Percentiles rank a stretch among this genome's conserved stretches.
Evolutionary conservation across 2,329 filamentous ascomycete genomes (phyloP).

Genomic region (Aspergillus clavatus): DNA sequence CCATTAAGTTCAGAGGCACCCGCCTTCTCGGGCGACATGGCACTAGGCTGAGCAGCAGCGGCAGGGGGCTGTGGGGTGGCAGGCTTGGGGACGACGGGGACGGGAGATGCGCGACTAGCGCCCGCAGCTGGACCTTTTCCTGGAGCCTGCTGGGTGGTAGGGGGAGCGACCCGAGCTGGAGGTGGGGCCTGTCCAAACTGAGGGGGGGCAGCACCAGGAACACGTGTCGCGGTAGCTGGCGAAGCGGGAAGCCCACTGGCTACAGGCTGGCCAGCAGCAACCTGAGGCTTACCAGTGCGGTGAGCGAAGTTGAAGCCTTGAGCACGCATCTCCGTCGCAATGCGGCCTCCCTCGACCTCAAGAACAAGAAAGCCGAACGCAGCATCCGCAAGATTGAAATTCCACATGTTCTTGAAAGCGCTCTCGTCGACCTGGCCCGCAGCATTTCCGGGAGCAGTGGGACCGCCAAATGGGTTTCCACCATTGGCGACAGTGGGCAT

Average conservation of each 20-base stretch:
- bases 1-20: slow-evolving; percentile 51
- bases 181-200: slow-evolving; percentile 41
- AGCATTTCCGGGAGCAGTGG: slow-evolving; percentile 62
- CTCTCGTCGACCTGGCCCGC: slow-evolving; percentile 95
- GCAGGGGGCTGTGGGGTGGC: slow-evolving; percentile 35
- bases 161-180: slow-evolving; percentile 21
- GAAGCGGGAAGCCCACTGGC: slow-evolving; percentile 26
- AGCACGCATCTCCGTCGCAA: slow-evolving; percentile 96
- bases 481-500: slow-evolving; percentile 95
- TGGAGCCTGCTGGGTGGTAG: slow-evolving; percentile 26
- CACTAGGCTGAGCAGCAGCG: slow-evolving; percentile 39
- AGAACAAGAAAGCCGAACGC: slow-evolving; percentile 94
- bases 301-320: slow-evolving; percentile 99
- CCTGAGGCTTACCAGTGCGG: slow-evolving; percentile 72
- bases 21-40: slow-evolving; percentile 46
- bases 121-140: slow-evolving; percentile 24
- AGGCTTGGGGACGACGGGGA: slow-evolving; percentile 40
- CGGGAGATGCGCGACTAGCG: slow-evolving; percentile 36
- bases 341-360: slow-evolving; percentile 90
- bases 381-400: slow-evolving; percentile 96
- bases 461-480: slow-evolving; percentile 93
- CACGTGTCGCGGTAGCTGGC: slow-evolving; percentile 33
- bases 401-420: slow-evolving; percentile 99
- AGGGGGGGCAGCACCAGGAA: slow-evolving; percentile 33
- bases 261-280: slow-evolving; percentile 20